Evolutionary conservation across 495 filamentous ascomycete genomes (phyloP).

Genomic region (Apodospora peruviana): DNA sequence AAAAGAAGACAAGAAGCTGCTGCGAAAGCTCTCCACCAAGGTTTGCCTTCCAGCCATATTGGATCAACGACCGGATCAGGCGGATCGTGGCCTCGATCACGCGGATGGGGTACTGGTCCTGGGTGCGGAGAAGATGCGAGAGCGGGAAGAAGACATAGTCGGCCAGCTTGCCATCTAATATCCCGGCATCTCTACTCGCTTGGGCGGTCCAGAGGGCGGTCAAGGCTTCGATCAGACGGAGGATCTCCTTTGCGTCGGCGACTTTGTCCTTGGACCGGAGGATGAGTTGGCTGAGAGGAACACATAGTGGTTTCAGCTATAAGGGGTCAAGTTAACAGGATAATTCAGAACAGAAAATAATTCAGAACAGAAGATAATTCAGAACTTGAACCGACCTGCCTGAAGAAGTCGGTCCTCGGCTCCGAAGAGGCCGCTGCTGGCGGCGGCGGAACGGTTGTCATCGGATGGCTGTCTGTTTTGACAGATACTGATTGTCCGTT

Average conservation of each 20-base stretch:
- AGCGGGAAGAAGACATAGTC: conserved; percentile 95
- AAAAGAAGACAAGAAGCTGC: conserved; percentile 80
- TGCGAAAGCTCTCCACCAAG: conserved; percentile 66
- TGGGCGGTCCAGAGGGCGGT: conserved; percentile 47
- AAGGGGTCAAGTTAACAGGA: neutral
- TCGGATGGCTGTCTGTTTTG: too few species aligned
- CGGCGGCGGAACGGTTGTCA: too few species aligned
- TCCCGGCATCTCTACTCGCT: conserved; percentile 40
- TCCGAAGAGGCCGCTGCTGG: neutral
- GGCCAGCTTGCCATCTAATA: conserved; percentile 74
- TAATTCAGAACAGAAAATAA: neutral
- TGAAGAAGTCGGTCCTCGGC: conserved; percentile 24
- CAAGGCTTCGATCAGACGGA: conserved; percentile 49
- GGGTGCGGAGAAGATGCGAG: conserved; percentile 75
- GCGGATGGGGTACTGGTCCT: conserved; percentile 62
- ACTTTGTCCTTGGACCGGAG: conserved; percentile 53
- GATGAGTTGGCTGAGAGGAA: conserved; percentile 68
- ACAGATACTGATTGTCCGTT: neutral
- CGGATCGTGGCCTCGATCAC: conserved; percentile 70
- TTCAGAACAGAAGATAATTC: neutral
- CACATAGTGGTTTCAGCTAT: conserved; percentile 53
- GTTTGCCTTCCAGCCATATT: conserved; percentile 67
- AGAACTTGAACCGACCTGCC: conserved; percentile 14
- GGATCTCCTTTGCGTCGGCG: conserved; percentile 48
- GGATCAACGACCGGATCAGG: conserved; percentile 65